phyloP scores from a whole-genome alignment of 768 basidiomycete species.

The Chalciporus piperatus region DNA sequence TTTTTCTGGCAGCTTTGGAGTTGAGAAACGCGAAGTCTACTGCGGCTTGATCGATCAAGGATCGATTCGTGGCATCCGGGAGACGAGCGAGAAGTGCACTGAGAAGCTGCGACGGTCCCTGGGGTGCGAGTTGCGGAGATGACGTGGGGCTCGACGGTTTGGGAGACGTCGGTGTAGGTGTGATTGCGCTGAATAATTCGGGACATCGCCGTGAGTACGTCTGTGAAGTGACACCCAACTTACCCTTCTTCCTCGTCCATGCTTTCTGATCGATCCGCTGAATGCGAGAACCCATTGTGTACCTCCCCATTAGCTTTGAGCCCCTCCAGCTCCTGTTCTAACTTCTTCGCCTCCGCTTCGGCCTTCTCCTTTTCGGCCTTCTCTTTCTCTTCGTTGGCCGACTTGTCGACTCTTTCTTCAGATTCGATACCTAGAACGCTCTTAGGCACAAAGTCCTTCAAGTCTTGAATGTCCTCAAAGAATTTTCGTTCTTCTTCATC shows the following conservation, averaged over 20 bases:
- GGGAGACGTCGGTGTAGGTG: slow-evolving; percentile 68
- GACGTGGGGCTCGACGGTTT: slow-evolving; percentile 56
- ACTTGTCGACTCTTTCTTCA: slow-evolving; percentile 40
- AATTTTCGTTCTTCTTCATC: slow-evolving; percentile 95
- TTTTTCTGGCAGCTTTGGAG: slow-evolving; percentile 92
- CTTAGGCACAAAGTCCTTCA: slow-evolving; percentile 88
- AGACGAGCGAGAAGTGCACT: slow-evolving; percentile 87
- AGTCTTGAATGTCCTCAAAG: slow-evolving; percentile 89
- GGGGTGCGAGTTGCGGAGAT: slow-evolving; percentile 72
- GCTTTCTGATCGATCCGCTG: slow-evolving; percentile 9
- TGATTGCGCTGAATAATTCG: slow-evolving; percentile 41
- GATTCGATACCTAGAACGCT: slow-evolving; percentile 73
- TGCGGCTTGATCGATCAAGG: slow-evolving; percentile 87
- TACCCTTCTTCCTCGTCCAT: slow-evolving; percentile 32
- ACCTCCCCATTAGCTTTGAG: slow-evolving; percentile 41
- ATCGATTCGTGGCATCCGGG: slow-evolving; percentile 90
- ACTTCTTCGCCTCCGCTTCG: slow-evolving; percentile 65
- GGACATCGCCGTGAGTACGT: slow-evolving; percentile 37
- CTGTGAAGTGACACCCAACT: slow-evolving; percentile 2
- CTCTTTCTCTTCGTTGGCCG: slow-evolving; percentile 42
- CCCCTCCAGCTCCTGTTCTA: slow-evolving; percentile 76
- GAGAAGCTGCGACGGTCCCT: slow-evolving; percentile 91
- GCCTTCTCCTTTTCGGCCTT: slow-evolving; percentile 54
- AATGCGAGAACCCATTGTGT: slow-evolving; percentile 21
- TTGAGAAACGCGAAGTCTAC: slow-evolving; percentile 97